phyloP scores from a whole-genome alignment of 805 yeast genomes.

The Ogataea populi-albae region DNA sequence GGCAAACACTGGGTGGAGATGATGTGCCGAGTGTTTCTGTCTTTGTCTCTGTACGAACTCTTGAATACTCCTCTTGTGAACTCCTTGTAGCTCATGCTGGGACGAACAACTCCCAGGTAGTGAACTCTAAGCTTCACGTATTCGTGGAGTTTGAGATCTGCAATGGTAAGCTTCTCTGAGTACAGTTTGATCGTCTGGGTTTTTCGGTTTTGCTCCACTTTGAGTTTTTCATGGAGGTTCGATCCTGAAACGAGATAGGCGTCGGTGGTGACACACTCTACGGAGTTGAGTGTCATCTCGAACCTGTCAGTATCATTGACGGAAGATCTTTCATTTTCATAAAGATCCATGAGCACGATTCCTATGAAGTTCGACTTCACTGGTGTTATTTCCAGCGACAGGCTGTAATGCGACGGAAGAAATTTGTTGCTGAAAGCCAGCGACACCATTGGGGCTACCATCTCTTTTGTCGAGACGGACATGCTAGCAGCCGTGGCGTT shows the following conservation, averaged over 20 bases:
- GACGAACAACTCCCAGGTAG: constrained; percentile 51
- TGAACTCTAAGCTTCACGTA: constrained; percentile 27
- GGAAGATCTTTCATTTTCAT: constrained; percentile 22
- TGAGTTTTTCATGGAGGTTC: constrained; percentile 14
- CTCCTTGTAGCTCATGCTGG: constrained; percentile 52
- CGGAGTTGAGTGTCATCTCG: constrained; percentile 38
- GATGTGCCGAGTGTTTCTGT: constrained; percentile 51
- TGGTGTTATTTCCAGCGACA: constrained; percentile 36
- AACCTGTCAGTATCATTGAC: constrained; percentile 11
- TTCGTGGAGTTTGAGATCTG: constrained; percentile 6
- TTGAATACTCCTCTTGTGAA: constrained; percentile 64
- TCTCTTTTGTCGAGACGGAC: no score
- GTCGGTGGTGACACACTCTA: constrained; percentile 39
- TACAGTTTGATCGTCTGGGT: constrained; percentile 35
- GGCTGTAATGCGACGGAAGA: constrained; percentile 38
- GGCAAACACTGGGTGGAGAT: constrained; percentile 77
- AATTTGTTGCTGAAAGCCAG: constrained; percentile 34
- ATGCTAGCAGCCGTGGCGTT: no score
- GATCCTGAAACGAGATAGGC: constrained; percentile 26
- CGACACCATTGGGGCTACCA: no score
- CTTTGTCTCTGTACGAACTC: constrained; percentile 55
- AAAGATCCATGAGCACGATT: constrained; percentile 32
- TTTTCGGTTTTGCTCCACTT: constrained; percentile 36
- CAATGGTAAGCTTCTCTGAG: constrained; percentile 26
- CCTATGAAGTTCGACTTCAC: constrained; percentile 47